These are phyloP conservation scores for Colletotrichum brevisporum DNA, from an alignment of 2,329 filamentous ascomycete genomes.

Conservation along the genomic window DNA sequence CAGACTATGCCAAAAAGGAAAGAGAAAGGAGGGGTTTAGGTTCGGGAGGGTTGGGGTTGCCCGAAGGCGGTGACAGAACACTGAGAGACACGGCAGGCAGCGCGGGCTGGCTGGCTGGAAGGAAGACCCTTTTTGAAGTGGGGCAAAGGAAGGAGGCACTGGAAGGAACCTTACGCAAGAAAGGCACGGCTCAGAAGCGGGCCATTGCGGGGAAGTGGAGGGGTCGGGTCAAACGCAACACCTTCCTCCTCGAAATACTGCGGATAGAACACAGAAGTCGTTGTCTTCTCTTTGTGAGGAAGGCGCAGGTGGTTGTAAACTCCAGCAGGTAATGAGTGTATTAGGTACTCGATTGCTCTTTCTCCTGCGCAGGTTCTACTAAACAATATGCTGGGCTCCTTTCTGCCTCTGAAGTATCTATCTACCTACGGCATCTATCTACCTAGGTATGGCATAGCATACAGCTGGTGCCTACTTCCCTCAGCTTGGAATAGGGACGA, in stretches of 20 bases:
- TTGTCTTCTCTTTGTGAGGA: too few relatives aligned
- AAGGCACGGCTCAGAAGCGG: slow-evolving; percentile 27
- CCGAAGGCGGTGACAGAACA: slow-evolving; percentile 14
- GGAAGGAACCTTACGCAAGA: not conserved
- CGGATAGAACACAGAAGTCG: not conserved
- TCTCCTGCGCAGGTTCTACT: too few relatives aligned
- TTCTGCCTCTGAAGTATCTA: too few relatives aligned
- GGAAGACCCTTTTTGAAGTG: slow-evolving; percentile 2
- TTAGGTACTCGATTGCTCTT: too few relatives aligned
- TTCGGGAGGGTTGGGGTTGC: slow-evolving; percentile 15
- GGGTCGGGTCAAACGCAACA: not conserved
- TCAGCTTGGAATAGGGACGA: too few relatives aligned
- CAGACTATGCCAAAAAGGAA: not conserved
- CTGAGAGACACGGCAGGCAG: not conserved
- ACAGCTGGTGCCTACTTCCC: too few relatives aligned
- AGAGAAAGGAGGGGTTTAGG: not conserved
- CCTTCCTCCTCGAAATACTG: too few relatives aligned
- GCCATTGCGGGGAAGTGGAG: slow-evolving; percentile 24
- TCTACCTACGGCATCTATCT: too few relatives aligned
- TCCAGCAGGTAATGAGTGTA: too few relatives aligned
- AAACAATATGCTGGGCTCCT: too few relatives aligned
- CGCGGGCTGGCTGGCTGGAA: not conserved
- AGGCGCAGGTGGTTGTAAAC: too few relatives aligned
- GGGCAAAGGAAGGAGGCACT: not conserved
- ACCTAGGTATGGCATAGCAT: too few relatives aligned